phyloP scores from a whole-genome alignment of 164 flowering plant species.

The Chloranthus sessilifolius region DNA sequence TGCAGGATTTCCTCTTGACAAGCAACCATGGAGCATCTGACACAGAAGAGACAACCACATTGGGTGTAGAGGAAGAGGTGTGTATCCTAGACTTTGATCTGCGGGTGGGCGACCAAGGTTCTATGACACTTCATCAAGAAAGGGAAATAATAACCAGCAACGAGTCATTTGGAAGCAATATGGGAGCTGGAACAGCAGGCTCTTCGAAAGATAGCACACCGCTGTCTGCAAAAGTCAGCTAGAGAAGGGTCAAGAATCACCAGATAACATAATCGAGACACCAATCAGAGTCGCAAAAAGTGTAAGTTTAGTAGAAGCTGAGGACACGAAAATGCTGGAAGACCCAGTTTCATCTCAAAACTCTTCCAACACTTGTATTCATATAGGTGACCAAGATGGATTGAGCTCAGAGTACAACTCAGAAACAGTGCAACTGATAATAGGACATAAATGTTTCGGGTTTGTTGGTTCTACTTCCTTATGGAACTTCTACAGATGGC shows the following conservation, averaged over 20 bases:
- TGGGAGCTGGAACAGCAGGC: constrained; percentile 2
- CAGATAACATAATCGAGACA: constrained; percentile 2
- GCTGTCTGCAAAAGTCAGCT: not conserved
- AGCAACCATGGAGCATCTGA: not conserved
- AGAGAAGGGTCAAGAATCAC: constrained; percentile 9
- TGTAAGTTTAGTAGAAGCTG: constrained; percentile 15
- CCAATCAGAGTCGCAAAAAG: constrained; percentile 14
- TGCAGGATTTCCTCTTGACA: constrained; percentile 39
- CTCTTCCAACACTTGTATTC: constrained; percentile 23
- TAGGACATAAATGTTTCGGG: constrained; percentile 9
- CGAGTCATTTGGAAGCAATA: constrained; percentile 18
- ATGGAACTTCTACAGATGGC: constrained; percentile 23
- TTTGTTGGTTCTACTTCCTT: constrained; percentile 13
- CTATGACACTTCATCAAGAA: constrained; percentile 9
- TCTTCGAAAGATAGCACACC: constrained; percentile 9
- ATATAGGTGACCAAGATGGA: constrained; percentile 27
- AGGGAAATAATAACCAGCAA: constrained; percentile 16
- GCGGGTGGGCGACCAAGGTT: constrained; percentile 5
- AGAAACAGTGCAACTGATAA: constrained; percentile 39
- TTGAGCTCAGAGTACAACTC: constrained; percentile 53
- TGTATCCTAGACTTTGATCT: constrained; percentile 5
- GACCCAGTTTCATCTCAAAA: constrained; percentile 39
- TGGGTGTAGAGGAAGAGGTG: constrained; percentile 28
- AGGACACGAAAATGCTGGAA: constrained; percentile 25
- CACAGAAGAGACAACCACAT: constrained; percentile 4